Evolutionary conservation across 2,329 filamentous ascomycete species (phyloP).

Genomic region (Beauveria sp.): DNA sequence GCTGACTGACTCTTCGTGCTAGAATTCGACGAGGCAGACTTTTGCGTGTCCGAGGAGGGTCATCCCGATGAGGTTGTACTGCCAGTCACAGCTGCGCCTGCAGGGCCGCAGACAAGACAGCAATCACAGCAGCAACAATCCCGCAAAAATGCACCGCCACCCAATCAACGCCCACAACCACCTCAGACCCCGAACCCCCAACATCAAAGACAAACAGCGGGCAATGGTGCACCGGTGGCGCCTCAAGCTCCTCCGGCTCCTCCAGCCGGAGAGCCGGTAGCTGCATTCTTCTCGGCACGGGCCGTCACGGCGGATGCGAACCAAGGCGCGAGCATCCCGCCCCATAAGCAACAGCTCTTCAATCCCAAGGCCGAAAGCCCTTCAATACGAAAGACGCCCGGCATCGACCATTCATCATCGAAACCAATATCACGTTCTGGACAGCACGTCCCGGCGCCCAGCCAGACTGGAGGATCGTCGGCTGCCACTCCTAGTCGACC

Average conservation of each 20-base stretch:
- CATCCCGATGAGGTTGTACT: slow-evolving; percentile 65
- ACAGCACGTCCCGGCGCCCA: slow-evolving; percentile 41
- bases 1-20: neutral
- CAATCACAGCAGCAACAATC: neutral
- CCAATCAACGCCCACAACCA: neutral
- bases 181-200: slow-evolving; percentile 9
- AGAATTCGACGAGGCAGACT: slow-evolving; percentile 72
- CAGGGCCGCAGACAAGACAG: neutral
- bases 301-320: slow-evolving; percentile 3
- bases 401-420: slow-evolving; percentile 73
- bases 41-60: slow-evolving; percentile 59
- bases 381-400: slow-evolving; percentile 81
- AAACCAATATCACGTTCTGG: slow-evolving; percentile 58
- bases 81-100: neutral
- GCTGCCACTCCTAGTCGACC: slow-evolving; percentile 5
- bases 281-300: slow-evolving; percentile 12
- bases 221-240: neutral
- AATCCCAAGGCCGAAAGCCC: slow-evolving; percentile 72
- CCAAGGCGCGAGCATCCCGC: slow-evolving; percentile 25
- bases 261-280: slow-evolving; percentile 1
- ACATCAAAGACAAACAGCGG: neutral
- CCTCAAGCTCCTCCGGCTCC: neutral
- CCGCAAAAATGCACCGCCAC: neutral
- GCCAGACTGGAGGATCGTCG: slow-evolving; percentile 17
- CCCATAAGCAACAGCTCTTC: slow-evolving; percentile 47